Evolutionary conservation across 805 yeast species (phyloP).

Genomic region (Schizosaccharomyces osmophilus): DNA sequence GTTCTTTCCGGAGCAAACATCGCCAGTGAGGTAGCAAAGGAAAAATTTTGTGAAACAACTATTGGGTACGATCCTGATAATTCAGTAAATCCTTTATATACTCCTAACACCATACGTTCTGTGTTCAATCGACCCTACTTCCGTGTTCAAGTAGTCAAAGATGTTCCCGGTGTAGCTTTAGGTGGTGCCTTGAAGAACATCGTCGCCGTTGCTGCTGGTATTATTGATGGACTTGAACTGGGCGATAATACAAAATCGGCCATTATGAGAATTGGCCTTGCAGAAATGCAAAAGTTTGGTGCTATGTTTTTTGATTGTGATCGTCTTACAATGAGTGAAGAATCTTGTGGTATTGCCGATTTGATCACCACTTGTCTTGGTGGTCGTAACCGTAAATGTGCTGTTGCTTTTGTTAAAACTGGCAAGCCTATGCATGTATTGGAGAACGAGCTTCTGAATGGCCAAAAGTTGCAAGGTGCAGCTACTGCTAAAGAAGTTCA

Average conservation of each 20-base stretch:
- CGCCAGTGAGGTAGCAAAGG: slow-evolving; percentile 88
- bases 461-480: slow-evolving; percentile 92
- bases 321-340: slow-evolving; percentile 68
- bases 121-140: slow-evolving; percentile 93
- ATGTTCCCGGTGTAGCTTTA: slow-evolving; percentile 85
- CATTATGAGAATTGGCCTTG: slow-evolving; percentile 81
- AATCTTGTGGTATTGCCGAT: slow-evolving; percentile 95
- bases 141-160: slow-evolving; percentile 81
- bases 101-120: slow-evolving; percentile 20
- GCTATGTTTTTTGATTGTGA: slow-evolving; percentile 44
- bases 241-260: slow-evolving; percentile 98
- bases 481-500: slow-evolving; percentile 78
- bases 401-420: slow-evolving; percentile 19
- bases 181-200: slow-evolving; percentile 95
- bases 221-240: slow-evolving; percentile 95
- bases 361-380: slow-evolving; percentile 95
- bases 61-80: slow-evolving; percentile 55
- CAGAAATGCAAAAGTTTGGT: slow-evolving; percentile 75
- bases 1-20: slow-evolving; percentile 91
- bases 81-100: slow-evolving; percentile 3
- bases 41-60: slow-evolving; percentile 93
- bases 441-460: slow-evolving; percentile 69
- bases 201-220: slow-evolving; percentile 88
- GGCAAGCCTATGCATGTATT: slow-evolving; percentile 56
- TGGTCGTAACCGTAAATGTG: slow-evolving; percentile 81